Conservation (phyloP, 345 rosid species). For the Eucalyptus polyanthemos region DNA sequence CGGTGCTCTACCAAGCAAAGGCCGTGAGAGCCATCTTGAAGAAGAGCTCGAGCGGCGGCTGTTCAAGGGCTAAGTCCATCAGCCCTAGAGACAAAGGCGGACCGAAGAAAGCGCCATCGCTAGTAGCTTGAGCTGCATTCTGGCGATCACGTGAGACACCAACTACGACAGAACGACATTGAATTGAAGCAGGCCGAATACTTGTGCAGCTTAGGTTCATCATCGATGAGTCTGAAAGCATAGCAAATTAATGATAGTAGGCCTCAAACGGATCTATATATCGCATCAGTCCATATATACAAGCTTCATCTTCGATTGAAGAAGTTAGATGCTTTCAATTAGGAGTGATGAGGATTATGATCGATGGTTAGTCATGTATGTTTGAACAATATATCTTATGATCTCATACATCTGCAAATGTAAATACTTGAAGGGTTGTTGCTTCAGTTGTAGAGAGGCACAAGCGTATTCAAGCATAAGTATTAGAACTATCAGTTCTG, state of each 20-base stretch:
- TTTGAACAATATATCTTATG: no score
- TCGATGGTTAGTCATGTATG: no score
- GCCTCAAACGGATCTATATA: background rate
- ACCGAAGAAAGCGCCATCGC: slow-evolving; percentile 10
- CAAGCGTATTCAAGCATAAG: no score
- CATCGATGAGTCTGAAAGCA: background rate
- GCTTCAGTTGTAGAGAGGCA: no score
- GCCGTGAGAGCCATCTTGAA: slow-evolving; percentile 69
- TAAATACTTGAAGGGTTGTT: no score
- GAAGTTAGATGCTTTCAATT: no score
- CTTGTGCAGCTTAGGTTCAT: background rate
- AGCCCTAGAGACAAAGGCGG: slow-evolving; percentile 14
- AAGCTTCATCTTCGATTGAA: no score
- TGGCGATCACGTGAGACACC: slow-evolving; percentile 37
- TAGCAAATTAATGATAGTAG: background rate
- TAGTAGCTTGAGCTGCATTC: slow-evolving; percentile 77
- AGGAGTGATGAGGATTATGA: no score
- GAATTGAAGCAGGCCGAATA: background rate
- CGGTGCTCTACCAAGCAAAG: slow-evolving; percentile 64
- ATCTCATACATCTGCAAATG: no score
- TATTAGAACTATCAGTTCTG: no score
- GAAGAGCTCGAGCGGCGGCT: slow-evolving; percentile 16
- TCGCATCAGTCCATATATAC: background rate
- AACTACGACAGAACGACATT: background rate
- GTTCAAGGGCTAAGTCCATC: slow-evolving; percentile 13